A percentile compares a stretch with the other conserved stretches of the same genome.
Conservation (phyloP, 2,329 filamentous ascomycete species). For the Calycina marina region DNA sequence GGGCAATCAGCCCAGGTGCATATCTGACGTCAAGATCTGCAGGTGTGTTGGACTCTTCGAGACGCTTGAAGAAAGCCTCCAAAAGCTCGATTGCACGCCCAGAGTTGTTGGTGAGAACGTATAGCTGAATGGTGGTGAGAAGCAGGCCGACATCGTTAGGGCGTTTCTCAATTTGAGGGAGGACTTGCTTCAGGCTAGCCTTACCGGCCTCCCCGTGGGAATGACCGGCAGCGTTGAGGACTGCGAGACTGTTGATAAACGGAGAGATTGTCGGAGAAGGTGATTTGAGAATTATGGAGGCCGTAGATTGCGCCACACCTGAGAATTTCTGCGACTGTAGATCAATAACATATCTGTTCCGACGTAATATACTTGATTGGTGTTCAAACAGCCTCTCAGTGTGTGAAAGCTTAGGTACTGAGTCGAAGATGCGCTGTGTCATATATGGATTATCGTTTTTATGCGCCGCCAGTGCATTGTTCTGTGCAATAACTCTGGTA, state of each 20-base stretch:
- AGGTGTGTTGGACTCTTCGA: constrained; percentile 45
- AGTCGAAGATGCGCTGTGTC: constrained; percentile 44
- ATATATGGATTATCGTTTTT: constrained; percentile 49
- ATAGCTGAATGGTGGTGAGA: constrained; percentile 69
- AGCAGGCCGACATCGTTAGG: constrained; percentile 70
- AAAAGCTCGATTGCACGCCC: constrained; percentile 62
- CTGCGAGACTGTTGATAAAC: constrained; percentile 39
- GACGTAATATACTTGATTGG: constrained; percentile 45
- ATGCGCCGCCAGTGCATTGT: constrained; percentile 39
- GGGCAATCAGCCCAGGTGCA: constrained; percentile 70
- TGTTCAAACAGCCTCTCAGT: constrained; percentile 58
- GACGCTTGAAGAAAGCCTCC: constrained; percentile 56
- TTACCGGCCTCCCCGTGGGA: constrained; percentile 49
- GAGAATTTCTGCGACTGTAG: constrained; percentile 53
- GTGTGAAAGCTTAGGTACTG: constrained; percentile 34
- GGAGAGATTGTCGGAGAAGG: constrained; percentile 33
- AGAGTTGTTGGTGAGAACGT: constrained; percentile 56
- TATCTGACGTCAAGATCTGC: constrained; percentile 57
- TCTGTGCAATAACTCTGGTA: constrained; percentile 49
- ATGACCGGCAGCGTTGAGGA: constrained; percentile 61
- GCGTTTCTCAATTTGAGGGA: constrained; percentile 55
- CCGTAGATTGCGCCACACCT: constrained; percentile 39
- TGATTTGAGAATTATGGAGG: constrained; percentile 28
- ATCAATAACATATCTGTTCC: constrained; percentile 50
- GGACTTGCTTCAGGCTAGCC: constrained; percentile 52